Evolutionary conservation across 371 early-diverging fungal species (phyloP), one percentile per base, ranked within the genome.

Genomic region (Funneliformis caledonium): DNA sequence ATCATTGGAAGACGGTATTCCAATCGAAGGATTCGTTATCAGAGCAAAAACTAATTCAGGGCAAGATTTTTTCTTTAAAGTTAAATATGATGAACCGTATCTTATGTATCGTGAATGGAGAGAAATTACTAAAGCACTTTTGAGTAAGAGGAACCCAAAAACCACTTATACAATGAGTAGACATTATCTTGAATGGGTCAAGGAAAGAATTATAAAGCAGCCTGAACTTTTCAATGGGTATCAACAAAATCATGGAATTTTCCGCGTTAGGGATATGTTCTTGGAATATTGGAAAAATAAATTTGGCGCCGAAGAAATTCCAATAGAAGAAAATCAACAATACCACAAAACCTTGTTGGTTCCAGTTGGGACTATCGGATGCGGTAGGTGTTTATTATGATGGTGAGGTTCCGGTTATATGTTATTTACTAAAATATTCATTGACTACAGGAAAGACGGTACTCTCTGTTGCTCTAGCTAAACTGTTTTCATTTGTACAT

Each of bases 51-150:
- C 76, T 33, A 84, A 83, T 45, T 69, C 80, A 4, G 84, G 83
- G 50, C 78, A 76, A 5, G 88, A 85, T 59, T 91, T 90, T 72
- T 93, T 97, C 84, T 97, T 95, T 88, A 98, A 98, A 87, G 89
- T 96, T 86, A 98, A 97, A 84, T 97, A 93, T 82, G 96, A 97
- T 65, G 92, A 94, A 73, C 96, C 96, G 1, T 98, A 98, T 80
- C 83, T 97, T 43, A 91, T 96, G 89, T 98, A 93, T 85, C 91
- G 98, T 74, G 98, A 98, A 82, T 98, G 96, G 92, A 89, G 98
- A n/a, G 98, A 97, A 83, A 83, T 95, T 9, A 97, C 98, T 9
- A 92, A 90, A 83, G 77, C 84, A 48, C 26, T 92, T 75, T 16
- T 92, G 78, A 80, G 81, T 45, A 52, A 82, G 52, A 64, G 84